Evolutionary conservation across 768 basidiomycete species (phyloP).

Genomic region (Hypsizygus marmoreus): DNA sequence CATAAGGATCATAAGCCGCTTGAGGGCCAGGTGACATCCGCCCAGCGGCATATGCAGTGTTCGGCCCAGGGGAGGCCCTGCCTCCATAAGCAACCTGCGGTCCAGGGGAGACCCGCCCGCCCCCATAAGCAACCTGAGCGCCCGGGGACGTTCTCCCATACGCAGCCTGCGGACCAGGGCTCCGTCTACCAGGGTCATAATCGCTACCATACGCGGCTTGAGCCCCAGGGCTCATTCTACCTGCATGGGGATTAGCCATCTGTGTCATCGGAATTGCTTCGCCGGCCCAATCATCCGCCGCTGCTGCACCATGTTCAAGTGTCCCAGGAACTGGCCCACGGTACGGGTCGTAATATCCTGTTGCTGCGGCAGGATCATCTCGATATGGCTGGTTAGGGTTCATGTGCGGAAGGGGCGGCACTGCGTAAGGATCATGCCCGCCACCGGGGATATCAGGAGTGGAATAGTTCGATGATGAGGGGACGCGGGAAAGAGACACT

Average conservation of each 20-base stretch:
- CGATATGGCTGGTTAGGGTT: conserved; percentile 78
- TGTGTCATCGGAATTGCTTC: conserved; percentile 82
- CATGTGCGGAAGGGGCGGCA: conserved; percentile 79
- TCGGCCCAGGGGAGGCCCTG: conserved; percentile 42
- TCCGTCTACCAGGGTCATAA: conserved; percentile 34
- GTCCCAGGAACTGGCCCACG: conserved; percentile 72
- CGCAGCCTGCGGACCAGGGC: conserved; percentile 41
- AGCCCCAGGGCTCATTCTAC: conserved; percentile 38
- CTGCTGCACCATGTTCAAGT: conserved; percentile 49
- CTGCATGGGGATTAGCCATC: conserved; percentile 34
- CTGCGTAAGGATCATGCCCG: conserved; percentile 71
- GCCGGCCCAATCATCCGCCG: conserved; percentile 38
- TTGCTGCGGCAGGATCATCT: conserved; percentile 60
- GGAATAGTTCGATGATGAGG: conserved; percentile 45
- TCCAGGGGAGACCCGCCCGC: conserved; percentile 45
- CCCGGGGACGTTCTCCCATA: conserved; percentile 23
- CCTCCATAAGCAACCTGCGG: conserved; percentile 48
- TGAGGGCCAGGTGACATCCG: conserved; percentile 47
- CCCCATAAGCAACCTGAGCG: conserved; percentile 29
- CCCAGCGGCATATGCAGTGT: conserved; percentile 39
- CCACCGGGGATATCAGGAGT: conserved; percentile 51
- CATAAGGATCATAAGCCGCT: conserved; percentile 33
- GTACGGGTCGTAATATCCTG: conserved; percentile 79
- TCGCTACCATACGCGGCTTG: conserved; percentile 35
- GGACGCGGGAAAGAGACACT: conserved; percentile 53